phyloP scores from a whole-genome alignment of 2,329 filamentous ascomycete genomes.

The Moelleriella libera region DNA sequence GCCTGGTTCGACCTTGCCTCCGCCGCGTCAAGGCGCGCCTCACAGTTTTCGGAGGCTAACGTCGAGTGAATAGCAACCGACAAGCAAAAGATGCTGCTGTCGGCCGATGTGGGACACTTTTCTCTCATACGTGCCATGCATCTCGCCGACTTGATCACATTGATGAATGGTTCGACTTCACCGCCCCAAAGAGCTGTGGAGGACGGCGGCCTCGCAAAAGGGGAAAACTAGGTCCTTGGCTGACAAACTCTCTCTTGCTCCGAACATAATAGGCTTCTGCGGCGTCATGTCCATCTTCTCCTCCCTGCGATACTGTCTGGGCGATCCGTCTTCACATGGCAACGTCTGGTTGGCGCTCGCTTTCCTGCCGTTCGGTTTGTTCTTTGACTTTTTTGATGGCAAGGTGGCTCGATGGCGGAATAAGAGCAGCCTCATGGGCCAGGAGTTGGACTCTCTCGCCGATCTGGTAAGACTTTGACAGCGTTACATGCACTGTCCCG shows the following conservation, averaged over 20 bases:
- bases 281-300: slow-evolving; percentile 93
- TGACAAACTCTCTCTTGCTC: too few species aligned
- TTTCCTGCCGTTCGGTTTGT: slow-evolving; percentile 84
- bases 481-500: too few species aligned
- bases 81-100: slow-evolving; percentile 64
- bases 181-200: background rate
- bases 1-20: slow-evolving; percentile 15
- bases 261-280: slow-evolving; percentile 56
- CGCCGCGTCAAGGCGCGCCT: background rate
- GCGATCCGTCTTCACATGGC: slow-evolving; percentile 46
- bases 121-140: slow-evolving; percentile 56
- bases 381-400: slow-evolving; percentile 97
- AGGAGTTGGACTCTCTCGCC: slow-evolving; percentile 90
- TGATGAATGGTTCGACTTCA: slow-evolving; percentile 49
- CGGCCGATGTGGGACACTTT: slow-evolving; percentile 60
- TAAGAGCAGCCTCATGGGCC: slow-evolving; percentile 96
- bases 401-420: slow-evolving; percentile 92
- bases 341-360: slow-evolving; percentile 72
- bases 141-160: slow-evolving; percentile 71
- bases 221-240: too few species aligned
- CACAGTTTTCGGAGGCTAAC: background rate
- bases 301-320: slow-evolving; percentile 83
- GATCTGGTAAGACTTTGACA: slow-evolving; percentile 55
- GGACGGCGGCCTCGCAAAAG: too few species aligned
- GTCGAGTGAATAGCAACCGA: slow-evolving; percentile 36